phyloP scores from a whole-genome alignment of 2,329 filamentous ascomycete species.

The Clarireedia paspali region DNA sequence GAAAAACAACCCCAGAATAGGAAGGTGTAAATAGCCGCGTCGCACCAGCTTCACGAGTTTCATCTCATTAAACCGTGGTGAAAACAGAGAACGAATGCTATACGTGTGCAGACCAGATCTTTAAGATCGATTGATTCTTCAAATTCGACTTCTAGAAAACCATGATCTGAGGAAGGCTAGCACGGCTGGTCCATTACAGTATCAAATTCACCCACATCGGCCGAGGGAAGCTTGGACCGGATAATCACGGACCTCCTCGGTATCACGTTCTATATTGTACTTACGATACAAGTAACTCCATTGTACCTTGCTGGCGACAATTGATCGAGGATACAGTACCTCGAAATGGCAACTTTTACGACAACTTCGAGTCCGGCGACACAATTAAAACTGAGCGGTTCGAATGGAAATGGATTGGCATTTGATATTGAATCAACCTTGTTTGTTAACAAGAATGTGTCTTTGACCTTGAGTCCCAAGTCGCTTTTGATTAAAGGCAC shows the following conservation, averaged over 20 bases:
- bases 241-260: slow-evolving; percentile 2
- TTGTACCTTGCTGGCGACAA: neutral
- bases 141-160: neutral
- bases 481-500: slow-evolving; percentile 3
- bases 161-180: neutral
- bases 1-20: too few relatives aligned
- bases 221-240: neutral
- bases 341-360: slow-evolving; percentile 1
- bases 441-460: slow-evolving; percentile 1
- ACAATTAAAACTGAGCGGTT: neutral
- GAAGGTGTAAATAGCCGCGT: neutral
- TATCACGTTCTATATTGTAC: neutral
- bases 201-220: too few relatives aligned
- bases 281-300: neutral
- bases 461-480: slow-evolving; percentile 2
- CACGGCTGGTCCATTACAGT: too few relatives aligned
- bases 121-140: neutral
- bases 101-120: neutral
- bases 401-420: neutral
- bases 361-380: neutral
- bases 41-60: slow-evolving; percentile 1
- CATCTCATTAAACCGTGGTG: neutral
- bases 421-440: slow-evolving; percentile 3
- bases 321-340: neutral
- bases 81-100: neutral